A percentile compares a stretch with the other conserved stretches of the same genome.
phyloP scores from a whole-genome alignment of 164 flowering plant species.

The Tetrastigma voinierianum region DNA sequence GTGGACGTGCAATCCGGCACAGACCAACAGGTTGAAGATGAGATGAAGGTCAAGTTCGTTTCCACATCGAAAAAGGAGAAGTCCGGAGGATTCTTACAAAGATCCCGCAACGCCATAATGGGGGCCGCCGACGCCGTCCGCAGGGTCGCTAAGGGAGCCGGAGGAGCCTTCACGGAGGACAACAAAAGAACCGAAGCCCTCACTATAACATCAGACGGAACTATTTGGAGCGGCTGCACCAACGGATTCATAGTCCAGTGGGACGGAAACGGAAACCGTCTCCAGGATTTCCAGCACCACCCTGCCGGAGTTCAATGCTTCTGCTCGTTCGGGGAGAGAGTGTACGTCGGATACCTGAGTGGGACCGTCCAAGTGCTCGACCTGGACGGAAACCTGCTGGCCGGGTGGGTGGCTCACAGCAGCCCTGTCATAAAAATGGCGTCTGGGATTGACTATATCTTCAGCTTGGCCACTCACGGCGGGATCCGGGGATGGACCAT shows the following conservation, averaged over 20 bases:
- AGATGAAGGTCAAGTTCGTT: slow-evolving; percentile 65
- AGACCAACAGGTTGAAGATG: slow-evolving; percentile 70
- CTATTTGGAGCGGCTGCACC: slow-evolving; percentile 86
- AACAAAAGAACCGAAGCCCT: slow-evolving; percentile 73
- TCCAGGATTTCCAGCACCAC: slow-evolving; percentile 62
- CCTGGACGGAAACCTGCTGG: slow-evolving; percentile 74
- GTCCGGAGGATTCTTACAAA: slow-evolving; percentile 70
- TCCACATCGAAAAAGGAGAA: slow-evolving; percentile 84
- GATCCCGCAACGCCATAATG: slow-evolving; percentile 93
- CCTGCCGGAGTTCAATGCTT: slow-evolving; percentile 66
- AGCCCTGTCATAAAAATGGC: slow-evolving; percentile 75
- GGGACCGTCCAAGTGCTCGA: slow-evolving; percentile 77
- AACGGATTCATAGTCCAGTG: slow-evolving; percentile 88
- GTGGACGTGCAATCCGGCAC: slow-evolving; percentile 53
- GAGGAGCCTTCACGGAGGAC: slow-evolving; percentile 70
- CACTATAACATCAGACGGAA: slow-evolving; percentile 70
- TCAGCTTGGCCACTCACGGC: slow-evolving; percentile 91
- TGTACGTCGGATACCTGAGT: slow-evolving; percentile 87
- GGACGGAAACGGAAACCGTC: slow-evolving; percentile 89
- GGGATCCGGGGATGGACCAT: slow-evolving; percentile 99
- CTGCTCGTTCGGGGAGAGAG: slow-evolving; percentile 68
- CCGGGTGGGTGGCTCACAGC: slow-evolving; percentile 88
- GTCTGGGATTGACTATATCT: slow-evolving; percentile 62
- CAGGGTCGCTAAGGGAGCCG: slow-evolving; percentile 79
- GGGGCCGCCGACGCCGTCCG: slow-evolving; percentile 99